phyloP scores from a whole-genome alignment of 2,329 filamentous ascomycete genomes.

The Waltergamsia citrina region DNA sequence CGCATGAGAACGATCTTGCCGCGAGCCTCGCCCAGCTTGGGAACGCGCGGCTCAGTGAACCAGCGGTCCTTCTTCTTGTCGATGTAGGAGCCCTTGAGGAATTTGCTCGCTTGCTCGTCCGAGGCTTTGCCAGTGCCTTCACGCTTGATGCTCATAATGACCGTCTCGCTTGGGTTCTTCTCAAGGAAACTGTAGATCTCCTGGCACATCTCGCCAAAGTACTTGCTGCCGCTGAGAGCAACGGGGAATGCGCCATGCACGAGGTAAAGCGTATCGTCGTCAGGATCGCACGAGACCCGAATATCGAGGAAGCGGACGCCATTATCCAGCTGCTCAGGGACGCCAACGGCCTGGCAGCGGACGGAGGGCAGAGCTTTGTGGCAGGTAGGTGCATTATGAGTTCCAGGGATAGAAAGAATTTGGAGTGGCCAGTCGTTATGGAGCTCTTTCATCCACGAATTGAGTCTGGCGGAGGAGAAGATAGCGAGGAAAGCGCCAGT shows the following conservation, averaged over 20 bases:
- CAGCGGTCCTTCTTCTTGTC: slow-evolving; percentile 49
- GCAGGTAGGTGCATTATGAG: slow-evolving; percentile 87
- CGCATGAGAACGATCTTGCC: slow-evolving; percentile 79
- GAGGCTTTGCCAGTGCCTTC: slow-evolving; percentile 76
- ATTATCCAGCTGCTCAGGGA: slow-evolving; percentile 72
- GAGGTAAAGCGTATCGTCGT: slow-evolving; percentile 62
- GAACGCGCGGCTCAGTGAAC: slow-evolving; percentile 71
- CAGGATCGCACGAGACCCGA: slow-evolving; percentile 49
- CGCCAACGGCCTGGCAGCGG: slow-evolving; percentile 76
- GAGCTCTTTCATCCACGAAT: slow-evolving; percentile 74
- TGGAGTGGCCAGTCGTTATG: slow-evolving; percentile 64
- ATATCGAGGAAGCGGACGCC: slow-evolving; percentile 94
- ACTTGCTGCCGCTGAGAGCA: slow-evolving; percentile 70
- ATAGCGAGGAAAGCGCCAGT: slow-evolving; percentile 48
- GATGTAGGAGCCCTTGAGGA: slow-evolving; percentile 66
- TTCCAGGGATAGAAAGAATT: slow-evolving; percentile 82
- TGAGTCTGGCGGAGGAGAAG: slow-evolving; percentile 59
- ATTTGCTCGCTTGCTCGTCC: slow-evolving; percentile 67
- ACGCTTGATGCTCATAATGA: slow-evolving; percentile 83
- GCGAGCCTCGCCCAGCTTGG: slow-evolving; percentile 67
- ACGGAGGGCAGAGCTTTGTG: slow-evolving; percentile 83
- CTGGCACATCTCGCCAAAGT: slow-evolving; percentile 64
- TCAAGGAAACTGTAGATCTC: slow-evolving; percentile 69
- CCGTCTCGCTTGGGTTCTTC: slow-evolving; percentile 66
- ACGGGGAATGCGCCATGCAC: slow-evolving; percentile 90